phyloP scores from a whole-genome alignment of 2,329 filamentous ascomycete species.

The Alternaria sp. region DNA sequence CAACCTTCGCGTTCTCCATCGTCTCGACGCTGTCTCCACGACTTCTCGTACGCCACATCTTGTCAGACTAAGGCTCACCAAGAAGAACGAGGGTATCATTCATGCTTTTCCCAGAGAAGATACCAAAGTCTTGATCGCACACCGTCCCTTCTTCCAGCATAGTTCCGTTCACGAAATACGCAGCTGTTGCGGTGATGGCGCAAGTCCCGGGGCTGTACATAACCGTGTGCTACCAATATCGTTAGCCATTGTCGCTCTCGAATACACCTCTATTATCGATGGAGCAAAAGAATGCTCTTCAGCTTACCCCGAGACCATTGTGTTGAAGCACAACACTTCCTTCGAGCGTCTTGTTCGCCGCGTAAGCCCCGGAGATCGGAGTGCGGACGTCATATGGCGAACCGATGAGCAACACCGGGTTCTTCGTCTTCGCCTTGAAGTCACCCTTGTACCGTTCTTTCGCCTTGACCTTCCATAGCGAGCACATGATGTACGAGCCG shows the following conservation, averaged over 20 bases:
- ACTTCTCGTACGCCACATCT: no score
- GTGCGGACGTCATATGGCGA: background rate
- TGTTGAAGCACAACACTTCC: background rate
- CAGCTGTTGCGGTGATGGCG: background rate
- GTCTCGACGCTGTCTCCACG: background rate
- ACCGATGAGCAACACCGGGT: background rate
- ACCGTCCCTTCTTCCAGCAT: background rate
- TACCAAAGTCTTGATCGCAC: background rate
- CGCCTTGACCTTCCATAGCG: background rate
- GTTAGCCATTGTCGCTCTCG: background rate
- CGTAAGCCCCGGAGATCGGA: background rate
- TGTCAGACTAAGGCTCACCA: background rate
- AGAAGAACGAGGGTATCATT: background rate
- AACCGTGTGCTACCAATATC: background rate
- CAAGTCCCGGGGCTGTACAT: background rate
- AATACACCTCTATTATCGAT: no score
- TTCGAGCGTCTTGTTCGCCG: background rate
- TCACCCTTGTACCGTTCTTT: background rate
- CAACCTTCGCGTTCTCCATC: background rate
- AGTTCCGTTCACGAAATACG: background rate
- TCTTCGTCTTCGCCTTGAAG: background rate
- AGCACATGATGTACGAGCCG: background rate
- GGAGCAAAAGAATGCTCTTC: background rate
- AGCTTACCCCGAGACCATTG: background rate
- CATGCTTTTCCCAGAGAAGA: background rate